Evolutionary conservation across 805 yeast genomes (phyloP).

Genomic region (Monosporozyma aquatica): DNA sequence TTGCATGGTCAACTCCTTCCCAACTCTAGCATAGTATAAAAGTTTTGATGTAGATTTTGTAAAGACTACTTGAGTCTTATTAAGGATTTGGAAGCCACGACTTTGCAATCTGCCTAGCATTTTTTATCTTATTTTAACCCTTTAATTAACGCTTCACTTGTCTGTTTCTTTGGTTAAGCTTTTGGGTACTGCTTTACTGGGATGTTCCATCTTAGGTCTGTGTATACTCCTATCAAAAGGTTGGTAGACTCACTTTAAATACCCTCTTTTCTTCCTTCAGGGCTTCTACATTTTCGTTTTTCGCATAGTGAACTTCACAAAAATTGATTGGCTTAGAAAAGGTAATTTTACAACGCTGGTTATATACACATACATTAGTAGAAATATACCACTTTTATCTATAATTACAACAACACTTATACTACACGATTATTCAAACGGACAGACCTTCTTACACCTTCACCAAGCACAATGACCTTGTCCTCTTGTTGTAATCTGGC

Average conservation of each 20-base stretch:
- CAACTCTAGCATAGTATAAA: constrained; percentile 68
- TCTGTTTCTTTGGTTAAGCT: background rate
- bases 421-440: constrained; percentile 28
- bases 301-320: background rate
- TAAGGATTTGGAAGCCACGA: constrained; percentile 18
- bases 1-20: constrained; percentile 42
- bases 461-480: constrained; percentile 59
- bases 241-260: too few relatives aligned
- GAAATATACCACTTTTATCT: background rate
- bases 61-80: constrained; percentile 27
- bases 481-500: constrained; percentile 65
- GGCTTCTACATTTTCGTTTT: background rate
- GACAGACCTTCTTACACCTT: constrained; percentile 58
- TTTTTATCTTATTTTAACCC: background rate
- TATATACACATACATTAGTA: background rate
- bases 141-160: background rate
- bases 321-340: constrained; percentile 2
- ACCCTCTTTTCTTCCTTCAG: background rate
- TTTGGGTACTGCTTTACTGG: background rate
- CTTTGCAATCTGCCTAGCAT: constrained; percentile 27
- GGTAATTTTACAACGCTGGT: background rate
- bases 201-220: too few relatives aligned
- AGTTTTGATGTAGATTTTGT: constrained; percentile 43
- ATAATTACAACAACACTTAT: background rate
- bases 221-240: too few relatives aligned